These are phyloP conservation scores for Gyrodon lividus DNA, from an alignment of 768 basidiomycete genomes.

Conservation along the genomic window DNA sequence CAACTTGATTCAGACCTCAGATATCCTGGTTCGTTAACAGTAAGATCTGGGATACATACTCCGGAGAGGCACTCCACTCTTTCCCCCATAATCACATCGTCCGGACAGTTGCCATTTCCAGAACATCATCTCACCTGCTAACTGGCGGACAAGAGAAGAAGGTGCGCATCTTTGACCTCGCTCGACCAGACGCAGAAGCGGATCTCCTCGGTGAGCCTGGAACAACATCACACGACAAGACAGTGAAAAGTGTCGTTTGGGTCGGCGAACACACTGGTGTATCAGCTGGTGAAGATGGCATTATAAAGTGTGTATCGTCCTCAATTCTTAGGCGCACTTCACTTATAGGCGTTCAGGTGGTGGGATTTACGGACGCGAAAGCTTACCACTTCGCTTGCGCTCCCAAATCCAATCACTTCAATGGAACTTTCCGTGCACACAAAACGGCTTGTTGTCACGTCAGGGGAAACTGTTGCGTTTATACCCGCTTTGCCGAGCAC, in stretches of 20 bases:
- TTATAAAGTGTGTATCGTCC: slow-evolving; percentile 65
- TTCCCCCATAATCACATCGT: slow-evolving; percentile 99
- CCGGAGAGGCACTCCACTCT: slow-evolving; percentile 86
- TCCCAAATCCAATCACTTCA: slow-evolving; percentile 82
- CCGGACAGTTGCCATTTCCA: slow-evolving; percentile 87
- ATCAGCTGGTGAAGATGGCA: slow-evolving; percentile 88
- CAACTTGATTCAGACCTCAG: slow-evolving; percentile 3
- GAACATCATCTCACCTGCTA: slow-evolving; percentile 64
- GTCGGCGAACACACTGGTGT: slow-evolving; percentile 85
- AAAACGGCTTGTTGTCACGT: slow-evolving; percentile 83
- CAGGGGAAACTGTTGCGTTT: slow-evolving; percentile 90
- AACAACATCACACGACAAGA: slow-evolving; percentile 76
- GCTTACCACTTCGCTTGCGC: slow-evolving; percentile 66
- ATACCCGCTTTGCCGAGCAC: slow-evolving; percentile 71
- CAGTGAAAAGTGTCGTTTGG: slow-evolving; percentile 92
- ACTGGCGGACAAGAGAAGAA: slow-evolving; percentile 98
- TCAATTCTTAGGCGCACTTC: not conserved
- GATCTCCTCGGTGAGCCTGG: slow-evolving; percentile 69
- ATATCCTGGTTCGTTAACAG: slow-evolving; percentile 39
- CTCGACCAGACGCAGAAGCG: slow-evolving; percentile 82
- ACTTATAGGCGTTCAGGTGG: slow-evolving; percentile 59
- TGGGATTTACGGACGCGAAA: slow-evolving; percentile 89
- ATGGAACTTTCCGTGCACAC: slow-evolving; percentile 90
- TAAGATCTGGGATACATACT: slow-evolving; percentile 95
- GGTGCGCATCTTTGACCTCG: slow-evolving; percentile 90